Evolutionary conservation across 2,329 filamentous ascomycete genomes (phyloP).

Genomic region (Fusarium nisikadoi): DNA sequence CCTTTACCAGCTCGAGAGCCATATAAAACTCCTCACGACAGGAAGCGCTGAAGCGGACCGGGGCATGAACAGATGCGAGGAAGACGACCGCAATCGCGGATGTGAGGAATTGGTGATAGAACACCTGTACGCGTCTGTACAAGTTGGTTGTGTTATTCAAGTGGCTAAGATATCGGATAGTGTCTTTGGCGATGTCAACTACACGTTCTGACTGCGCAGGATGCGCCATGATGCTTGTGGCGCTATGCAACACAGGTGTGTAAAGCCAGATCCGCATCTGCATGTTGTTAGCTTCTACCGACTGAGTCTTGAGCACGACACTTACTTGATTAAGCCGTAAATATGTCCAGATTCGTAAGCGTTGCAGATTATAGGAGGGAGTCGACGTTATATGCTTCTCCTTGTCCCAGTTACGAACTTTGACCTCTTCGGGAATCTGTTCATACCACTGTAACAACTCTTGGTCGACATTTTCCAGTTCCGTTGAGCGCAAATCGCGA

Average conservation of each 20-base stretch:
- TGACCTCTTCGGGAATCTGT: slow-evolving; percentile 71
- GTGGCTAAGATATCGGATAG: slow-evolving; percentile 75
- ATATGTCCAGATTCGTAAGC: slow-evolving; percentile 85
- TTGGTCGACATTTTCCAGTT: slow-evolving; percentile 83
- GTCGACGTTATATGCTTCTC: slow-evolving; percentile 63
- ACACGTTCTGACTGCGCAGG: slow-evolving; percentile 77
- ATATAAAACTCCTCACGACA: slow-evolving; percentile 83
- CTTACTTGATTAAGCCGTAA: slow-evolving; percentile 81
- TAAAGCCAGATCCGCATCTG: slow-evolving; percentile 87
- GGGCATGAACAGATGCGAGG: slow-evolving; percentile 79
- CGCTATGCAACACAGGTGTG: slow-evolving; percentile 85
- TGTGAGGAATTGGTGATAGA: slow-evolving; percentile 84
- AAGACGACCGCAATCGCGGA: slow-evolving; percentile 81
- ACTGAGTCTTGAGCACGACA: neutral
- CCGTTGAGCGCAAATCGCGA: slow-evolving; percentile 73
- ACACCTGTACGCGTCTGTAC: slow-evolving; percentile 77
- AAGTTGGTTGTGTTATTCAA: slow-evolving; percentile 78
- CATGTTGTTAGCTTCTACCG: slow-evolving; percentile 2
- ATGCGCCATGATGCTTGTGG: slow-evolving; percentile 83
- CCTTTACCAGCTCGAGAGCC: slow-evolving; percentile 78
- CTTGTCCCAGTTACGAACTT: slow-evolving; percentile 68
- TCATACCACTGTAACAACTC: slow-evolving; percentile 91
- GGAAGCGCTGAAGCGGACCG: slow-evolving; percentile 73
- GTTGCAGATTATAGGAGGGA: slow-evolving; percentile 73
- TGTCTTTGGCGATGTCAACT: slow-evolving; percentile 80